Conservation (phyloP, 2,329 filamentous ascomycete genomes). For the Colletotrichum truncatum region DNA sequence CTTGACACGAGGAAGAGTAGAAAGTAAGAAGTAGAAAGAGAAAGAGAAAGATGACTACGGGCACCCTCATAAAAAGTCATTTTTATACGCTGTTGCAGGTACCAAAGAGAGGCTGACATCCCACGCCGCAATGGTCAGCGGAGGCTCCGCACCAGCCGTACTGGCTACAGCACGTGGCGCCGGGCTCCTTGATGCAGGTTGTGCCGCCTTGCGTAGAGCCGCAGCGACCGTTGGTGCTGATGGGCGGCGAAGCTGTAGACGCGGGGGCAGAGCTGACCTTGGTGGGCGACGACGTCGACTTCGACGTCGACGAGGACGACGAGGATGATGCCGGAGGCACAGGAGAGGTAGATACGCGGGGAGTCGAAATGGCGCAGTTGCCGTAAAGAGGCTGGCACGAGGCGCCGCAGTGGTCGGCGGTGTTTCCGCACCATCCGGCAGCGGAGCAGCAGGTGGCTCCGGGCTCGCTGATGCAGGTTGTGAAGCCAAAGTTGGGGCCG, state of each 20-base stretch:
- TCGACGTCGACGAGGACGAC: neutral
- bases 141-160: conserved; percentile 35
- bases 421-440: conserved; percentile 47
- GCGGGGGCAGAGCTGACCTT: neutral
- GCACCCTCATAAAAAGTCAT: no score
- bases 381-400: conserved; percentile 48
- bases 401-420: conserved; percentile 47
- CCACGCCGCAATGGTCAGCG: conserved; percentile 31
- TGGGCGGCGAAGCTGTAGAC: conserved; percentile 3
- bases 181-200: conserved; percentile 35
- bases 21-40: neutral
- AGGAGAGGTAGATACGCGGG: neutral
- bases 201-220: conserved; percentile 34
- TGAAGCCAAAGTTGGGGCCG: conserved; percentile 34
- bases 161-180: conserved; percentile 33
- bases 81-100: conserved; percentile 27
- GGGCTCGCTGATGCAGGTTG: conserved; percentile 35
- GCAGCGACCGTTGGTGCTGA: conserved; percentile 38
- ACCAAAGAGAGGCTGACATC: conserved; percentile 26
- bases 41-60: no score
- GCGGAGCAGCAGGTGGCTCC: conserved; percentile 38
- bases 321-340: neutral
- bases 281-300: neutral
- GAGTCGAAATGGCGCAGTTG: conserved; percentile 21
- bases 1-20: neutral